Base-by-base conservation (phyloP, 805 yeast species). In the Candida succiphila region DNA sequence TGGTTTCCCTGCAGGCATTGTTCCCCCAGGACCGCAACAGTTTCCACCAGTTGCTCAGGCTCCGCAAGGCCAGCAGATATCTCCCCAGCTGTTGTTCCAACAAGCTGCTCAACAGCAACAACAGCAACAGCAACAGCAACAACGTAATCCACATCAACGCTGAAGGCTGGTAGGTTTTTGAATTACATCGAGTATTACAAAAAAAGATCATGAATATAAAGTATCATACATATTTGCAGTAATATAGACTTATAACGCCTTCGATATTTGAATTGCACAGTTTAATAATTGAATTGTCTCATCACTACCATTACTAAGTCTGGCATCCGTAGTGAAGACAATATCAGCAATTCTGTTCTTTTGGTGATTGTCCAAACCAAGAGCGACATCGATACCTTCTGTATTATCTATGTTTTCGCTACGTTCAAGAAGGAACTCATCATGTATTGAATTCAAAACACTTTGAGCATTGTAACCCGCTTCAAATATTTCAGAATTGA, bases 281-380 rank as follows among this genome's bases (percentile, higher is more conserved):
- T 83, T 81, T 43, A 89, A 65, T 17, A 92, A 48, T 46, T 84
- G 95, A 20, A 89, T 60, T 38, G 82, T 85, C 52, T 89, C 98
- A 47, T 87, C 94, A 4, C 95, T 74, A 13, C 98, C 98, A 49
- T 77, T 85, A 34, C 77, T 69, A 35, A 89, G 62, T 34, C 77
- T 69, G 32, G 73, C 69, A 53, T 89, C 97, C 0, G 85, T 68
- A 28, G 76, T 80, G 45, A 87, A 85, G 18, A 92, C 55, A 5
- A 75, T 56, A 48, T 65, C 57, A 0, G 95, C 70, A 9, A 86
- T 69, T 29, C 56, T 47, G 49, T 76, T 82, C 51, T 89, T 92
- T 39, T 75, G 74, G 1, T 47, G 42, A 1, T 78, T 82, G 44
- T 72, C 73, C 34, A 73, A 54, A 25, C 83, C 64, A 39, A 84